These are phyloP conservation scores for Nicotiana knightiana DNA, from an alignment of 257 asterid species.

Conservation along the genomic window DNA sequence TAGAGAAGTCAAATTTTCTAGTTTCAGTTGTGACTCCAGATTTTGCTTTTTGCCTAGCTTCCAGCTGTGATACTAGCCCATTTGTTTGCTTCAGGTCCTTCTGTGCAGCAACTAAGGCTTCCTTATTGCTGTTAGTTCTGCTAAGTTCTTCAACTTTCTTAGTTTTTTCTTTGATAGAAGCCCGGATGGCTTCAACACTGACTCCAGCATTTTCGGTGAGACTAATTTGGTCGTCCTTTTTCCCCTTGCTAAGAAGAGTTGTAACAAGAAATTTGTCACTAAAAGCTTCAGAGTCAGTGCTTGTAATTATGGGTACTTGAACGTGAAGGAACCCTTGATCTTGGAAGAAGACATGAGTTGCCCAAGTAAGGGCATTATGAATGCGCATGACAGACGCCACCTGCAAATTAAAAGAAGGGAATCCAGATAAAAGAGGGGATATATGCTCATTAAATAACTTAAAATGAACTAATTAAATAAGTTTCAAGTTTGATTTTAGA, in stretches of 20 bases:
- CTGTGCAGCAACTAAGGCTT: conserved; percentile 64
- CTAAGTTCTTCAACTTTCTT: conserved; percentile 58
- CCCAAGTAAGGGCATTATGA: conserved; percentile 52
- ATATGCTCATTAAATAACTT: not conserved
- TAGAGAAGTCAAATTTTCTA: conserved; percentile 25
- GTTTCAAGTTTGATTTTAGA: not conserved
- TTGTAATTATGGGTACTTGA: conserved; percentile 81
- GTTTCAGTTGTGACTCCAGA: conserved; percentile 11
- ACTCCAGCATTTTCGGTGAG: conserved; percentile 21
- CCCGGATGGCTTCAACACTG: conserved; percentile 39
- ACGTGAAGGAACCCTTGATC: conserved; percentile 60
- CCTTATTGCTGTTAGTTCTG: conserved; percentile 71
- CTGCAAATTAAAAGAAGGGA: conserved; percentile 28
- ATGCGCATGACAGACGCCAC: conserved; percentile 80
- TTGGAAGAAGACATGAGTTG: conserved; percentile 46
- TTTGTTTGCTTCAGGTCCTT: conserved; percentile 61
- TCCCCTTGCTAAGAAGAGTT: conserved; percentile 32
- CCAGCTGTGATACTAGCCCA: conserved; percentile 52
- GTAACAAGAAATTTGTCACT: conserved; percentile 54
- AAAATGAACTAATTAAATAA: not conserved
- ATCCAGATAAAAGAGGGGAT: not conserved
- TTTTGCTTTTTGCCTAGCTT: conserved; percentile 41
- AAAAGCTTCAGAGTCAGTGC: conserved; percentile 47
- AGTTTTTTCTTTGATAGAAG: conserved; percentile 54
- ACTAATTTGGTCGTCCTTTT: conserved; percentile 18